Evolutionary conservation across 768 basidiomycete genomes (phyloP).

Genomic region (Pisolithus orientalis): DNA sequence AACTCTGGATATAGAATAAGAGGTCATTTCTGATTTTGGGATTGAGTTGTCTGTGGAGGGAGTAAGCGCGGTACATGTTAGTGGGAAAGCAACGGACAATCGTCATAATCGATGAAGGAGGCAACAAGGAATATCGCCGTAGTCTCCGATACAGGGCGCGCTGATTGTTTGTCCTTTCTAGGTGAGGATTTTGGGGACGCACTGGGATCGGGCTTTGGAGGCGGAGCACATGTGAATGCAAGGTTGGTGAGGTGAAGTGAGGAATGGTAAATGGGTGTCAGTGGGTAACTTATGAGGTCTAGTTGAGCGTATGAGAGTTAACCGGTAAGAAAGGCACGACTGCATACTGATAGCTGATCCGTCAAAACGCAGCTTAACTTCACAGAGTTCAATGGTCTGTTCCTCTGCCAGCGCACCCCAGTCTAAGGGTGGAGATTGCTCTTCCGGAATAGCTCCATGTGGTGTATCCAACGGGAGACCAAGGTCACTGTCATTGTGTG

Average conservation of each 20-base stretch:
- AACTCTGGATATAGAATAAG: constrained; percentile 28
- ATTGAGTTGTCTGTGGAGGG: constrained; percentile 33
- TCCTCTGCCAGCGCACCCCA: constrained; percentile 61
- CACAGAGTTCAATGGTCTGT: constrained; percentile 51
- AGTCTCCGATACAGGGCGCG: constrained; percentile 18
- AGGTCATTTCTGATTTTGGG: constrained; percentile 32
- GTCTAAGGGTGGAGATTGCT: constrained; percentile 21
- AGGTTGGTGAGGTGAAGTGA: constrained; percentile 36
- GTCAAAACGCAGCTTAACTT: constrained; percentile 49
- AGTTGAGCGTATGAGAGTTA: not conserved
- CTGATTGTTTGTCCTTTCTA: constrained; percentile 20
- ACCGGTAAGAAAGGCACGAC: constrained; percentile 2
- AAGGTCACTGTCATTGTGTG: constrained; percentile 40
- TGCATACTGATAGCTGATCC: constrained; percentile 38
- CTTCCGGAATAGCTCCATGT: constrained; percentile 12
- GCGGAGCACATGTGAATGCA: constrained; percentile 39
- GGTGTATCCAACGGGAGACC: constrained; percentile 21
- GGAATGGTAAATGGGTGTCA: constrained; percentile 39
- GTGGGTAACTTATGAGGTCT: constrained; percentile 40
- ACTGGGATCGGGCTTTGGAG: constrained; percentile 20
- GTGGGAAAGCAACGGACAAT: constrained; percentile 40
- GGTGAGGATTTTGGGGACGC: constrained; percentile 21
- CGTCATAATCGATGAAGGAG: constrained; percentile 52
- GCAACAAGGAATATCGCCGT: constrained; percentile 42
- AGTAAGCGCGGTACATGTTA: constrained; percentile 26